Evolutionary conservation across 2,329 filamentous ascomycete genomes (phyloP), one percentile per base, ranked within the genome.

Genomic region (Colletotrichum coccodes): DNA sequence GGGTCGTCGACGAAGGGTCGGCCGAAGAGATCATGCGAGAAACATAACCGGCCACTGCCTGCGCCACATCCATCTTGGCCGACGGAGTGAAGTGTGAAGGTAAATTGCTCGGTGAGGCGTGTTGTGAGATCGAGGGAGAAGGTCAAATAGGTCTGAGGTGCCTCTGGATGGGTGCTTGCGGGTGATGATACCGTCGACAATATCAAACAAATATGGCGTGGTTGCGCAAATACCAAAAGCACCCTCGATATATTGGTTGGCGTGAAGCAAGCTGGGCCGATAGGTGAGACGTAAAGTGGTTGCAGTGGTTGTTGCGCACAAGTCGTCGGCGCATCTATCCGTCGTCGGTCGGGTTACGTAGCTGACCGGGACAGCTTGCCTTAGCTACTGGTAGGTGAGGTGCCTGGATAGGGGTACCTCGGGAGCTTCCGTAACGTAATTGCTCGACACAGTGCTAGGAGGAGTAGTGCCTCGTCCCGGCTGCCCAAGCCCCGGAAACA

Each of bases 41-140:
- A 86, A 99, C 92, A 86, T 99, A 99, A 83, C 94, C 93, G 75
- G 95, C 92, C 78, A 98, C 91, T 73, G 95, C 94, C 79, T 97
- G 92, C 71, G 97, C 93, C 76, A 98, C 91, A 79, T 99, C 96
- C 96, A 99, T 99, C 75, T 73, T 85, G 80, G 74, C 71, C 58
- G 68, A 63, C 77, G 74, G 74, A 72, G 52, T 14, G 18, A 21
- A 47, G 42, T 28, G 30, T 21, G 34, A 34, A 26, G 14, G 28
- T 32, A n/a, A 14, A 28, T n/a, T 36, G 28, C 30, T n/a, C 23
- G 30, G 12, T 59, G 40, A 59, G 23, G 30, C 28, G 42, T 36
- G 52, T 1, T 28, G 54, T 46, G 28, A 7, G n/a, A 21, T 28
- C n/a, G 32, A 28, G 57, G 30, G 16, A 28, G 21, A 36, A 60